Evolutionary conservation across 1,284 basidiomycete genomes (phyloP), one percentile per base, ranked within the genome.

Genomic region (Melampsora occidentalis): DNA sequence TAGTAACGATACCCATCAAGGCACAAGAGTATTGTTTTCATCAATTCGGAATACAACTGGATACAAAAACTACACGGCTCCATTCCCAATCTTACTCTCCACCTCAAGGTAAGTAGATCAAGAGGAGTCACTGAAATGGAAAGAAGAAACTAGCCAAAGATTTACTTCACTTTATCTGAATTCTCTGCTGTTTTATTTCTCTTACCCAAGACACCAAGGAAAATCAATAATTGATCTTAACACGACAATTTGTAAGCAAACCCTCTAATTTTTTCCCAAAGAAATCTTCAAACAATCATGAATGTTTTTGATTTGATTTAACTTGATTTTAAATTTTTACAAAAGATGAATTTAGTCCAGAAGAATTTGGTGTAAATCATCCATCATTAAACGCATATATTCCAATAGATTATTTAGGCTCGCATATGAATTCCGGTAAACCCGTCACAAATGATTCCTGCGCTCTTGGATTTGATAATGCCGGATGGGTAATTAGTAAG

Each of bases 311-410:
- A 42, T 42, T 42, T 42, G 39, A 42, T 42, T 6, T 9, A 42
- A 42, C 2, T 42, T 42, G 39, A 42, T 12, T 42, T 10, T 12
- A 10, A 42, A 42, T 42, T 12, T 42, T 51, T 57, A 42, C 39
- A 35, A 42, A 28, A 73, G 71, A 73, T 53, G 71, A 73, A 61
- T 66, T 73, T 35, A 65, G 22, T 48, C 63, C 71, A 7, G 62
- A 65, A 46, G 71, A 73, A 63, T 73, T 73, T 66, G 71, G 71
- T 48, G 39, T 66, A 20, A 65, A 25, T 39, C 62, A 73, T 57
- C 63, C 71, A n/a, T 65, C 62, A 39, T 53, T 73, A 49, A 73
- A 66, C 18, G 71, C 71, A 22, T 73, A 65, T 39, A 73, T 73
- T 25, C 63, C 71, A 14, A 46, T 73, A 20, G 71, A 73, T 12